A percentile compares a stretch with the other conserved stretches of the same genome.
Conservation (phyloP, 805 yeast species). For the Huiozyma sinensis region DNA sequence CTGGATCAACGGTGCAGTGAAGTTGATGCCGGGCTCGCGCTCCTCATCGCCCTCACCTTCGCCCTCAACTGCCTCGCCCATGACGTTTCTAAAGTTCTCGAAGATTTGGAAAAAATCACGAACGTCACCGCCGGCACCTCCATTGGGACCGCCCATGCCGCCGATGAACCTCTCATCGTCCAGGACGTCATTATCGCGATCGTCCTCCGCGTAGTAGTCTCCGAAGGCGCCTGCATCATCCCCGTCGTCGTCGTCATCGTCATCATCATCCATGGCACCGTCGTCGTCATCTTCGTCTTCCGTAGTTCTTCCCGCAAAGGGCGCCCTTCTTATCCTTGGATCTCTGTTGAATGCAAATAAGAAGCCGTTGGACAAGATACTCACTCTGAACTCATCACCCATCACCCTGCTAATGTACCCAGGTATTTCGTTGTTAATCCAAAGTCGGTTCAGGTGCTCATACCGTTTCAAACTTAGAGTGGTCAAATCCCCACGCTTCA, state of each 20-base stretch:
- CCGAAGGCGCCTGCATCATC: conserved; percentile 13
- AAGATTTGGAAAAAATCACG: conserved; percentile 17
- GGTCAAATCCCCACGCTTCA: conserved; percentile 46
- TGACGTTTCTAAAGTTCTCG: conserved; percentile 16
- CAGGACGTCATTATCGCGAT: conserved; percentile 7
- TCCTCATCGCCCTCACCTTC: conserved; percentile 8
- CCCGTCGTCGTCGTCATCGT: neutral
- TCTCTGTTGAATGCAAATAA: conserved; percentile 20
- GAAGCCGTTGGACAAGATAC: conserved; percentile 19
- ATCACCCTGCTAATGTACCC: conserved; percentile 35
- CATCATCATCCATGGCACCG: neutral
- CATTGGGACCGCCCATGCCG: conserved; percentile 9
- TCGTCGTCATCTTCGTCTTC: conserved; percentile 1
- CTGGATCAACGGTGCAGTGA: conserved; percentile 15
- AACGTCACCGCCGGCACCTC: conserved; percentile 11
- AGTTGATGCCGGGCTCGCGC: conserved; percentile 8
- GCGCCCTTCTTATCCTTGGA: conserved; percentile 15
- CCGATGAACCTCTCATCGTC: conserved; percentile 9
- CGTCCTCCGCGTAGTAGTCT: conserved; percentile 2
- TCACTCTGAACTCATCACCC: conserved; percentile 28
- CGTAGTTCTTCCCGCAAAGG: conserved; percentile 1
- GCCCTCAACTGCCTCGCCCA: conserved; percentile 3
- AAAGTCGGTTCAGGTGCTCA: conserved; percentile 43
- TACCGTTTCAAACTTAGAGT: conserved; percentile 43
- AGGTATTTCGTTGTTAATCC: conserved; percentile 51